phyloP scores from a whole-genome alignment of 257 asterid genomes.

The Misopates orontium region DNA sequence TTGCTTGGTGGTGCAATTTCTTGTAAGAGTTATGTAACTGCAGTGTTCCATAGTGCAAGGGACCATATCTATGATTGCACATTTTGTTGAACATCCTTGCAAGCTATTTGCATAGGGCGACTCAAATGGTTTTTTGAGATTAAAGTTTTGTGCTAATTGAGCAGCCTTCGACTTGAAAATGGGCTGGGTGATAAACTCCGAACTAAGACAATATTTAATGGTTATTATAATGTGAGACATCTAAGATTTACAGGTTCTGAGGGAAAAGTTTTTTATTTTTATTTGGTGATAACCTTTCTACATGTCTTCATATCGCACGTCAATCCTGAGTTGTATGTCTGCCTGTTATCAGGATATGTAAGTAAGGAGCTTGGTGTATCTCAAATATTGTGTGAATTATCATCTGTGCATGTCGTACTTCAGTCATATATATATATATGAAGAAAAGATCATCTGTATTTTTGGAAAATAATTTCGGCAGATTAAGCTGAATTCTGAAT shows the following conservation, averaged over 20 bases:
- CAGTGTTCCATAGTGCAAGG: too few relatives aligned
- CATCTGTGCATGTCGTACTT: not conserved
- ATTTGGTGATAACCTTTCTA: not conserved
- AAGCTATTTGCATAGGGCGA: slow-evolving; percentile 4
- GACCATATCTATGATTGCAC: too few relatives aligned
- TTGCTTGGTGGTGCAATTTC: too few relatives aligned
- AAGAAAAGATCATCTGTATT: not conserved
- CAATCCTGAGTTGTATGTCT: not conserved
- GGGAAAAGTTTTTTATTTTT: not conserved
- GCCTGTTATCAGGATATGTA: not conserved
- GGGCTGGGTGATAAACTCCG: not conserved
- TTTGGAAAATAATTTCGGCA: too few relatives aligned
- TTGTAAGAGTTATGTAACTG: too few relatives aligned
- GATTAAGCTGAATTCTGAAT: slow-evolving; percentile 1
- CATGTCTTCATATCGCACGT: not conserved
- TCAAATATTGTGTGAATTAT: not conserved
- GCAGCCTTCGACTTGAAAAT: not conserved
- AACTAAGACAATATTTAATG: not conserved
- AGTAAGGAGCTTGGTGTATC: not conserved
- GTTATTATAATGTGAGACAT: slow-evolving; percentile 18
- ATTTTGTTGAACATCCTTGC: too few relatives aligned
- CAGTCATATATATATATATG: slow-evolving; percentile 6
- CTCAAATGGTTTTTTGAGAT: not conserved
- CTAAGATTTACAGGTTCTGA: not conserved
- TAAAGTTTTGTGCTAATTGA: slow-evolving; percentile 7